Percentiles rank a stretch among this genome's conserved stretches.
phyloP scores from a whole-genome alignment of 202 grass and related monocot genomes.

The Brachypodium distachyon region DNA sequence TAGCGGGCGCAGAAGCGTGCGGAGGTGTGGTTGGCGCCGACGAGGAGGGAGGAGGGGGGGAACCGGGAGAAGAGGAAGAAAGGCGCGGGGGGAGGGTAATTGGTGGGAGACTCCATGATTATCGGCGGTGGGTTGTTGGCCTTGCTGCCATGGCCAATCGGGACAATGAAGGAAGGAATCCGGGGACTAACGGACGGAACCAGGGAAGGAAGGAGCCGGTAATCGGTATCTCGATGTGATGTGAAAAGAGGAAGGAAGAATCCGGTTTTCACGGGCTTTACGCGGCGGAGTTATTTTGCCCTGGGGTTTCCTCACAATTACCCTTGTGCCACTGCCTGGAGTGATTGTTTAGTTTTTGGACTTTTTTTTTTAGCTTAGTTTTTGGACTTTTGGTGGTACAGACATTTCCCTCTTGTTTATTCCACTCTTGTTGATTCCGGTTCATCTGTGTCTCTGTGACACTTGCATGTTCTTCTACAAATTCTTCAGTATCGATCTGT shows the following conservation, averaged over 20 bases:
- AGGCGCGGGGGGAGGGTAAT: neutral
- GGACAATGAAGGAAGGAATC: neutral
- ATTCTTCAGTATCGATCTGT: no score
- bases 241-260: neutral
- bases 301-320: neutral
- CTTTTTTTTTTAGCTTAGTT: no score
- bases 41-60: slow-evolving; percentile 24
- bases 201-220: neutral
- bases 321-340: neutral
- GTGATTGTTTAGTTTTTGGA: no score
- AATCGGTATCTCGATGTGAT: no score
- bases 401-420: no score
- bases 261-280: neutral
- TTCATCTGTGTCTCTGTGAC: no score
- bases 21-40: slow-evolving; percentile 62
- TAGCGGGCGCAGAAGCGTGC: slow-evolving; percentile 60
- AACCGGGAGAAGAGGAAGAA: neutral
- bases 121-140: neutral
- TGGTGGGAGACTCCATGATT: neutral
- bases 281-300: neutral
- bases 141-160: neutral
- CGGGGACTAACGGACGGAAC: neutral
- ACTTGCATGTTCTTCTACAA: no score
- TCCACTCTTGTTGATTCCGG: no score
- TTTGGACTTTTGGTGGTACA: no score